Conservation (phyloP, 257 asterid genomes). For the Apocynum venetum region DNA sequence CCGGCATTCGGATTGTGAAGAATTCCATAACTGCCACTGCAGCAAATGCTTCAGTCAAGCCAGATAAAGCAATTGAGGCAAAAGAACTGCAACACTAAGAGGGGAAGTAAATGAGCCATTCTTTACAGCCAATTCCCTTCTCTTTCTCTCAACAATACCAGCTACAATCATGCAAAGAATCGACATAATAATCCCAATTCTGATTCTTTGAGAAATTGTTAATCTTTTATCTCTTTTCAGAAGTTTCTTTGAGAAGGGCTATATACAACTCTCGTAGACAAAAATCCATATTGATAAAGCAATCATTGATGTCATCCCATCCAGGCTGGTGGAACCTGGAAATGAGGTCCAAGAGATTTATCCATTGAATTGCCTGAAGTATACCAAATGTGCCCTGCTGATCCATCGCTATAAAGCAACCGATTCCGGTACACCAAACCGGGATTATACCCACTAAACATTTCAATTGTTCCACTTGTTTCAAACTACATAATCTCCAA, state of each 20-base stretch:
- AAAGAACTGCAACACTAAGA: conserved; percentile 36
- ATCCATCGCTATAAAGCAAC: conserved; percentile 66
- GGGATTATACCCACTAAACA: conserved; percentile 51
- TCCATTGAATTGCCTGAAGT: conserved; percentile 68
- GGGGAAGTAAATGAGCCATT: conserved; percentile 40
- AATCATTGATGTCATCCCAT: conserved; percentile 69
- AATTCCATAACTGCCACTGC: conserved; percentile 65
- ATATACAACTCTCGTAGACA: conserved; percentile 56
- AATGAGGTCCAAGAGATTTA: conserved; percentile 34
- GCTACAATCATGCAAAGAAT: conserved; percentile 59
- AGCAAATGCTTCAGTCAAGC: conserved; percentile 62
- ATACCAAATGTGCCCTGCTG: conserved; percentile 61
- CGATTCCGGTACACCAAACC: conserved; percentile 64
- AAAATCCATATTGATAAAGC: conserved; percentile 67
- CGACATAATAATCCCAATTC: conserved; percentile 49
- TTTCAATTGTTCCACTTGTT: conserved; percentile 59
- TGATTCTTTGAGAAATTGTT: conserved; percentile 34
- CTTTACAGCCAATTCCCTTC: conserved; percentile 39
- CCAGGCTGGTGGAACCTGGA: conserved; percentile 79
- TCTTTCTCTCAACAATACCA: conserved; percentile 44
- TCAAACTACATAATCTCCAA: conserved; percentile 65
- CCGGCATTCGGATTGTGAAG: conserved; percentile 50
- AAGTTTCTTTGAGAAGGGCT: conserved; percentile 29
- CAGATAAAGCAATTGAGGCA: conserved; percentile 64
- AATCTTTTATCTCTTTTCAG: conserved; percentile 38